Evolutionary conservation across 2,329 filamentous ascomycete genomes (phyloP).

Genomic region (Colletotrichum higginsianum): DNA sequence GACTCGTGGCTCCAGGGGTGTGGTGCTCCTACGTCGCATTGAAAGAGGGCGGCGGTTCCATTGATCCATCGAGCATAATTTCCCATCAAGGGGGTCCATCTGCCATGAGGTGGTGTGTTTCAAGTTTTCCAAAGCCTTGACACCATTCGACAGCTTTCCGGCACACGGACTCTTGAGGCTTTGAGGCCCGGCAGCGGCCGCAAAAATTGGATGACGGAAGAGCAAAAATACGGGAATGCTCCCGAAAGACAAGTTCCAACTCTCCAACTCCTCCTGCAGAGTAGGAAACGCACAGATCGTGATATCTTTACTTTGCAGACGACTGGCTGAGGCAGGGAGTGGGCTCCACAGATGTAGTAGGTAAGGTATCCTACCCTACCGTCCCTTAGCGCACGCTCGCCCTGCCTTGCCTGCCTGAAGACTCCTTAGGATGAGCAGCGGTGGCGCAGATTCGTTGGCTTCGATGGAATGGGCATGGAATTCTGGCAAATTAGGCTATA

Average conservation of each 20-base stretch:
- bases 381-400: slow-evolving; percentile 17
- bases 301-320: slow-evolving; percentile 1
- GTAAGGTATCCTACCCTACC: slow-evolving; percentile 25
- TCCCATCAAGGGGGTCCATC: slow-evolving; percentile 33
- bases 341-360: slow-evolving; percentile 30
- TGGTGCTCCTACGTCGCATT: slow-evolving; percentile 25
- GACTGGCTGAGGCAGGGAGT: slow-evolving; percentile 14
- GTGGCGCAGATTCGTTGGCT: slow-evolving; percentile 29
- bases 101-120: slow-evolving; percentile 43
- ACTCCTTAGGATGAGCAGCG: slow-evolving; percentile 17
- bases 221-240: slow-evolving; percentile 15
- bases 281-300: slow-evolving; percentile 8
- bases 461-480: slow-evolving; percentile 34
- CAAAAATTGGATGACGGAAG: slow-evolving; percentile 18
- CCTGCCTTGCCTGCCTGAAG: slow-evolving; percentile 21
- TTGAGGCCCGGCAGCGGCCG: slow-evolving; percentile 27
- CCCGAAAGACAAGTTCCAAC: neutral
- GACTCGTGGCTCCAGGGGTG: slow-evolving; percentile 21
- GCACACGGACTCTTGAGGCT: slow-evolving; percentile 31
- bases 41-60: slow-evolving; percentile 30
- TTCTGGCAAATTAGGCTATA: slow-evolving; percentile 33
- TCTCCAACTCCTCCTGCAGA: neutral
- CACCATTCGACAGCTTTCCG: slow-evolving; percentile 25
- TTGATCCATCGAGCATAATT: slow-evolving; percentile 28
- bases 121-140: slow-evolving; percentile 36